phyloP scores from a whole-genome alignment of 176 grass and related monocot genomes.

The Musa itinerans region DNA sequence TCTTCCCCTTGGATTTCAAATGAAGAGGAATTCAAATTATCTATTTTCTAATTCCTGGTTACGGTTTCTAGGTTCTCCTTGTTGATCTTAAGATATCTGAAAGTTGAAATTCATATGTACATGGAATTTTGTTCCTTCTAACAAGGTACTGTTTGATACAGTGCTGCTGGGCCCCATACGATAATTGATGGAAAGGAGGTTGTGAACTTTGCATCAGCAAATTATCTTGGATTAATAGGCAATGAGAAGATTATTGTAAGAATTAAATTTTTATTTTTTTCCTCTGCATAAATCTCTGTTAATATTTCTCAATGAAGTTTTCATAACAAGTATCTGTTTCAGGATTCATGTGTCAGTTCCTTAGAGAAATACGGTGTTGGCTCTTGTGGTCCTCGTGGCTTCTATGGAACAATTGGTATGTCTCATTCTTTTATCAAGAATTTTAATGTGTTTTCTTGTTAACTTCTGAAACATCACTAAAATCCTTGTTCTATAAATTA shows the following conservation, averaged over 20 bases:
- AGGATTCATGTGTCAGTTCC: conserved; percentile 75
- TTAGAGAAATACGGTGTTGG: conserved; percentile 98
- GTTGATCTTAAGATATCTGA: not conserved
- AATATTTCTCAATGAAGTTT: not conserved
- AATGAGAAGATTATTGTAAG: conserved; percentile 86
- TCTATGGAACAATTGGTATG: conserved; percentile 92
- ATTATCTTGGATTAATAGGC: conserved; percentile 91
- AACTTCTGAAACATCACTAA: not conserved
- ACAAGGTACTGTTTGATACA: conserved; percentile 28
- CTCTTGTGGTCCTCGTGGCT: conserved; percentile 87
- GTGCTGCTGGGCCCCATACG: conserved; percentile 74
- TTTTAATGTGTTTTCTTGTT: not conserved
- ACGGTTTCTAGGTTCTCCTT: conserved; percentile 6
- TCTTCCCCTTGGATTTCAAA: too few relatives aligned
- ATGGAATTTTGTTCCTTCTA: not conserved
- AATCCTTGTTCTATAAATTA: not conserved
- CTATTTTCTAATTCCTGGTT: not conserved
- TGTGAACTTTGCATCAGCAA: conserved; percentile 87
- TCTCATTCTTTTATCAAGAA: conserved; percentile 10
- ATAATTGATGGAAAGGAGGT: conserved; percentile 85
- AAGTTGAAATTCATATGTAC: too few relatives aligned
- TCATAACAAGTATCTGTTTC: conserved; percentile 17
- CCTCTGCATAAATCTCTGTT: not conserved
- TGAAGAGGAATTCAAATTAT: too few relatives aligned
- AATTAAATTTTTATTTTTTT: conserved; percentile 7